Percentiles rank a stretch among this genome's conserved stretches.
Evolutionary conservation across 106 monocot species (phyloP).

Genomic region (Acanthochlamys bracteata): DNA sequence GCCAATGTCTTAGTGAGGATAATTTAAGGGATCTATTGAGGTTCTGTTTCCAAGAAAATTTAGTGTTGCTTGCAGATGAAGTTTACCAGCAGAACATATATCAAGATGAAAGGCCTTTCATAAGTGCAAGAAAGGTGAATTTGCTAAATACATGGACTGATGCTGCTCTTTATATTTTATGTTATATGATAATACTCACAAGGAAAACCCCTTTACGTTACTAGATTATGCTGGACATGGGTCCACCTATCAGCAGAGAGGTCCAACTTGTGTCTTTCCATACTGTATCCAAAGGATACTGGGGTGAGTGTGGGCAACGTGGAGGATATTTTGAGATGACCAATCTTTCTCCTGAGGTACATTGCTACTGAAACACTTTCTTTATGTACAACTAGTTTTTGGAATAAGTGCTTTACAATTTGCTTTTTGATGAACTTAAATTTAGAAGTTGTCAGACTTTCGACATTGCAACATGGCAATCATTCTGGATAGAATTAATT

Average conservation of each 20-base stretch:
- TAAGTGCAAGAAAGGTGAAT: slow-evolving; percentile 93
- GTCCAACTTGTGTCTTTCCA: slow-evolving; percentile 97
- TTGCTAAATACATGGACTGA: background rate
- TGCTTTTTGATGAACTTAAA: too few species aligned
- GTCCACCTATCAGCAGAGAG: slow-evolving; percentile 70
- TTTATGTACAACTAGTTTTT: too few species aligned
- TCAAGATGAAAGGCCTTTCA: slow-evolving; percentile 90
- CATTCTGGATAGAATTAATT: too few species aligned
- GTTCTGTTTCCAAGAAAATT: slow-evolving; percentile 72
- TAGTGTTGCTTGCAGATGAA: slow-evolving; percentile 94
- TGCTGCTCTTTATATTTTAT: too few species aligned
- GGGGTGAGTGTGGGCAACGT: slow-evolving; percentile 99
- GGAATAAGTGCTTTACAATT: too few species aligned
- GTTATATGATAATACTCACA: background rate
- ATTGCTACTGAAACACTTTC: background rate
- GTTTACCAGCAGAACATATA: slow-evolving; percentile 99
- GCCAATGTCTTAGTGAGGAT: slow-evolving; percentile 83
- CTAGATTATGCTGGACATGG: slow-evolving; percentile 89
- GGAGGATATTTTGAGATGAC: slow-evolving; percentile 99
- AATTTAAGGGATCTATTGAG: slow-evolving; percentile 65
- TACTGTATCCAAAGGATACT: slow-evolving; percentile 98
- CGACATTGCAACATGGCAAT: too few species aligned
- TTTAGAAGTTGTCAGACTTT: too few species aligned
- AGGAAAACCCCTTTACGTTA: slow-evolving; percentile 6
- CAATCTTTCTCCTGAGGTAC: slow-evolving; percentile 80